Evolutionary conservation across 768 basidiomycete species (phyloP).

Genomic region (Hericium erinaceus): DNA sequence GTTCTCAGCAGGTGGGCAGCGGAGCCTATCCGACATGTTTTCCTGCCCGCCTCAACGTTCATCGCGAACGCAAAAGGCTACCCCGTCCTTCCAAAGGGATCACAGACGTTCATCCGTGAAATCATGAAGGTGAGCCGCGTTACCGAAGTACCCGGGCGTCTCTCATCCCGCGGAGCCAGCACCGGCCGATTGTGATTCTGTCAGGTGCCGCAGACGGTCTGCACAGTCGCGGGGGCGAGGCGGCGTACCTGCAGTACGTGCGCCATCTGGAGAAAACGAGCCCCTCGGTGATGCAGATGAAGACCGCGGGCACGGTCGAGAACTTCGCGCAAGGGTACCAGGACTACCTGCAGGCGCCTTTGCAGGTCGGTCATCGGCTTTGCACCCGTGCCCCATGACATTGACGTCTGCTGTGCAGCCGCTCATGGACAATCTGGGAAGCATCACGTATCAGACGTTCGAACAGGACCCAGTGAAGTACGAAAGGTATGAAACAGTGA

Average conservation of each 20-base stretch:
- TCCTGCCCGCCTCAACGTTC: slow-evolving; percentile 84
- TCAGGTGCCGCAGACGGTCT: slow-evolving; percentile 52
- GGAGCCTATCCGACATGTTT: slow-evolving; percentile 84
- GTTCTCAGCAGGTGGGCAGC: slow-evolving; percentile 85
- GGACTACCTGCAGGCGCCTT: slow-evolving; percentile 89
- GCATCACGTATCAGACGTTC: slow-evolving; percentile 93
- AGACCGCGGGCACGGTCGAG: slow-evolving; percentile 69
- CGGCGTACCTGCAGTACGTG: slow-evolving; percentile 86
- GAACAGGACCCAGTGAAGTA: slow-evolving; percentile 98
- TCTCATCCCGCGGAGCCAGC: slow-evolving; percentile 34
- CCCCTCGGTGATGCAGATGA: slow-evolving; percentile 50
- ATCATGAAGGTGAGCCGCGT: slow-evolving; percentile 61
- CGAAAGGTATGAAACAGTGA: slow-evolving; percentile 84
- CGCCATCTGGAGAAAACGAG: slow-evolving; percentile 77
- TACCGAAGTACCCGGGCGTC: too few relatives aligned
- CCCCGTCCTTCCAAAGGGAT: slow-evolving; percentile 89
- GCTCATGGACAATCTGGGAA: slow-evolving; percentile 94
- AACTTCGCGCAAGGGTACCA: slow-evolving; percentile 89
- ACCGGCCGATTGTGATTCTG: slow-evolving; percentile 78
- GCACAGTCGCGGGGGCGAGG: slow-evolving; percentile 77
- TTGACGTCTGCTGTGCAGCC: slow-evolving; percentile 41
- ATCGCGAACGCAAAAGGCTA: slow-evolving; percentile 95
- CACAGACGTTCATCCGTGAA: slow-evolving; percentile 84
- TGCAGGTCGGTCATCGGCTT: slow-evolving; percentile 52
- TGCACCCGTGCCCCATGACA: neutral